Percentiles rank a stretch among this genome's conserved stretches.
phyloP scores from a whole-genome alignment of 306 rosid genomes.

The Vicia villosa region DNA sequence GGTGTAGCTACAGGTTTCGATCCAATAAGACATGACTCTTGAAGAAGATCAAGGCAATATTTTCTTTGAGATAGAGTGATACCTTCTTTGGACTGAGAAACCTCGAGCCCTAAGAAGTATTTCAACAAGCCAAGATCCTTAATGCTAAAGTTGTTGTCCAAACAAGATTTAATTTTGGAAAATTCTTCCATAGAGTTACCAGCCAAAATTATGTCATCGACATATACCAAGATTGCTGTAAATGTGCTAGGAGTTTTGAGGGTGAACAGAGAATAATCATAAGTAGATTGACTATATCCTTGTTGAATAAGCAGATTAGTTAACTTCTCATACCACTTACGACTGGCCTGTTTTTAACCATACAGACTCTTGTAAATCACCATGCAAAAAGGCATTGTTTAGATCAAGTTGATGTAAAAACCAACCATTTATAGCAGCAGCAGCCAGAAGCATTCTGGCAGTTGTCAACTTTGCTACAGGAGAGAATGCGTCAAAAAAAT shows the following conservation, averaged over 20 bases:
- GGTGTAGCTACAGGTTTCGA: neutral
- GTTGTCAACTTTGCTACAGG: no score
- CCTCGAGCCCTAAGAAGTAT: neutral
- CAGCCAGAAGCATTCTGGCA: no score
- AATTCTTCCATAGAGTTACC: neutral
- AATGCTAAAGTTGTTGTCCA: neutral
- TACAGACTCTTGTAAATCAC: neutral
- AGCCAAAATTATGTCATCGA: neutral
- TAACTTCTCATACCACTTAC: no score
- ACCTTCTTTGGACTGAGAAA: neutral
- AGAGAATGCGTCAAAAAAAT: neutral
- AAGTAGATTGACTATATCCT: neutral
- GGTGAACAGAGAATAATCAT: neutral
- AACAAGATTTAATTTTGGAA: no score
- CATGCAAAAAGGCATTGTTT: neutral
- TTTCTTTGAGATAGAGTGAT: neutral
- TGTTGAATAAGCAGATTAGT: neutral
- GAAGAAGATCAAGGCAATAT: no score
- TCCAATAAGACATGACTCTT: neutral
- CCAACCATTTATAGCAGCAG: no score
- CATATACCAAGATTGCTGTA: neutral
- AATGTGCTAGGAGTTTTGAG: no score
- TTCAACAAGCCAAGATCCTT: no score
- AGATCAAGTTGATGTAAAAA: neutral
- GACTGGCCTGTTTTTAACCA: no score